Conservation (phyloP, 148 eudicot species). For the Rhododendron vialii region DNA sequence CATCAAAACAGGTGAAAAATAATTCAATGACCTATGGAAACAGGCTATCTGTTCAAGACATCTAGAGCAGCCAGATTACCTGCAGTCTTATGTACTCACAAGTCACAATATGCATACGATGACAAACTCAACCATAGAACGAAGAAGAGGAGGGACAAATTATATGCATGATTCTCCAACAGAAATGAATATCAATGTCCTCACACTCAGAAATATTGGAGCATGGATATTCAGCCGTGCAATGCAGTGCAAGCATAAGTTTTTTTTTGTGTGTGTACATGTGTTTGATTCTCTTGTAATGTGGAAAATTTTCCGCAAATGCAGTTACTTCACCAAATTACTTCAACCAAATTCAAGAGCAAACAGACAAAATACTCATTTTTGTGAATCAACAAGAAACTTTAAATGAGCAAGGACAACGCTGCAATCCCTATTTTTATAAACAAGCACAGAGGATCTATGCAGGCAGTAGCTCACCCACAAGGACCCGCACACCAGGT, state of each 20-base stretch:
- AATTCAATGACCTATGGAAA: neutral
- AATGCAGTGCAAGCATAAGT: neutral
- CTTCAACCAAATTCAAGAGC: neutral
- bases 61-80: neutral
- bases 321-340: neutral
- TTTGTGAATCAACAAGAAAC: neutral
- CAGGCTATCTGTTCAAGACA: neutral
- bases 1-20: neutral
- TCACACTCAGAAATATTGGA: neutral
- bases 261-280: neutral
- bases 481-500: neutral
- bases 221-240: neutral
- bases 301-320: neutral
- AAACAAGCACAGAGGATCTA: slow-evolving; percentile 6
- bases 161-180: neutral
- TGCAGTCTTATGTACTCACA: neutral
- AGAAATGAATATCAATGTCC: neutral
- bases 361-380: neutral
- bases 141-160: neutral
- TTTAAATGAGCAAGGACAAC: neutral
- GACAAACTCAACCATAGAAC: neutral
- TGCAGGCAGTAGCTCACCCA: neutral
- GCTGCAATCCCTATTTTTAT: neutral
- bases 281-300: neutral
- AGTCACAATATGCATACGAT: neutral